These are phyloP conservation scores for Aspergillus bridgeri DNA, from an alignment of 495 filamentous ascomycete species.

Conservation along the genomic window DNA sequence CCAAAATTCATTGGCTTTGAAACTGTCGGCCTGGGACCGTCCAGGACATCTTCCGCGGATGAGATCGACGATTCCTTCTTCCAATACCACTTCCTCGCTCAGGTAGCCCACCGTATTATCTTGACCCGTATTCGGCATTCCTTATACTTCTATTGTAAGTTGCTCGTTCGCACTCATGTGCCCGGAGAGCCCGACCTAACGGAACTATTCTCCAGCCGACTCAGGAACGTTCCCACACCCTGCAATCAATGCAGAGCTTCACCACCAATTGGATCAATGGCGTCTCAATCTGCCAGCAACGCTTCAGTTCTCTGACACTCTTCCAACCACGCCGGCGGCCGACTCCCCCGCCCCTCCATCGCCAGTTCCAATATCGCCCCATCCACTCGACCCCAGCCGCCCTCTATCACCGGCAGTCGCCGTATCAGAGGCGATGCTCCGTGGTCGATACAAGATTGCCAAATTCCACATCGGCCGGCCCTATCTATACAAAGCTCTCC, in stretches of 20 bases:
- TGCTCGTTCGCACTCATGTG: neutral
- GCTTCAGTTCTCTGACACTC: constrained; percentile 37
- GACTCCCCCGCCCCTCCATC: constrained; percentile 23
- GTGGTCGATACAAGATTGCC: constrained; percentile 42
- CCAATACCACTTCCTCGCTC: constrained; percentile 49
- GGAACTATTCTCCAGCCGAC: constrained; percentile 30
- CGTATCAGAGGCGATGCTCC: constrained; percentile 47
- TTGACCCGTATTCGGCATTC: constrained; percentile 47
- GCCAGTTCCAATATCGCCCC: constrained; percentile 22
- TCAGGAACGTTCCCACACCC: constrained; percentile 44
- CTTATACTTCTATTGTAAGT: constrained; percentile 47
- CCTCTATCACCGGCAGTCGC: constrained; percentile 38
- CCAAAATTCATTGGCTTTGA: constrained; percentile 48
- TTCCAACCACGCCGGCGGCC: constrained; percentile 15
- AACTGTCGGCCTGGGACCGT: constrained; percentile 32
- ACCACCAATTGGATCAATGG: constrained; percentile 48
- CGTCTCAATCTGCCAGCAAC: constrained; percentile 41
- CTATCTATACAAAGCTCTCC: constrained; percentile 47
- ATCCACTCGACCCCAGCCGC: constrained; percentile 18
- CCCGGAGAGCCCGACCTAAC: constrained; percentile 1
- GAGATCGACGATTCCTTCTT: constrained; percentile 46
- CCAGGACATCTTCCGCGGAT: constrained; percentile 27
- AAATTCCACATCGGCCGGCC: constrained; percentile 49
- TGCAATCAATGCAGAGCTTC: constrained; percentile 42
- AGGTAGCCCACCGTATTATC: constrained; percentile 48